phyloP scores from a whole-genome alignment of 495 filamentous ascomycete species.

The Amniculicola lignicola region DNA sequence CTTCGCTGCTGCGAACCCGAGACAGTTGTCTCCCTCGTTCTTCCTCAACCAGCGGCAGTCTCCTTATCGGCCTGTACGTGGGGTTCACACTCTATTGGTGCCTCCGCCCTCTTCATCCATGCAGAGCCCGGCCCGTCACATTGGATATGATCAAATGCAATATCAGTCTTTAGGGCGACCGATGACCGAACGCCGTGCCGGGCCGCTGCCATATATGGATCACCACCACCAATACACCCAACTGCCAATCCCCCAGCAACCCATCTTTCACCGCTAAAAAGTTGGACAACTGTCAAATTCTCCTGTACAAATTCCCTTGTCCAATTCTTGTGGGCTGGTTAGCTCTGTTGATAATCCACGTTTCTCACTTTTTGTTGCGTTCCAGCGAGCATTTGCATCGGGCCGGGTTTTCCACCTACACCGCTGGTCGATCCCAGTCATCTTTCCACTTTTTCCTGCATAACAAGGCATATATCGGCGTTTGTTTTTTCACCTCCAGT shows the following conservation, averaged over 20 bases:
- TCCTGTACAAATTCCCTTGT: not conserved
- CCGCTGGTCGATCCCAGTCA: not conserved
- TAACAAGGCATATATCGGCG: constrained; percentile 1
- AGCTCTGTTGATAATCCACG: not conserved
- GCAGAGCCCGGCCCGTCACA: constrained; percentile 61
- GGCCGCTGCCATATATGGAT: constrained; percentile 70
- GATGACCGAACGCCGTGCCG: constrained; percentile 70
- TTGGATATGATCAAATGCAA: constrained; percentile 82
- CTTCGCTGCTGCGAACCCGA: constrained; percentile 43
- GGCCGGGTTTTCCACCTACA: constrained; percentile 3
- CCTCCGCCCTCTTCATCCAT: constrained; percentile 80
- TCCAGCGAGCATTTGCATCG: constrained; percentile 35
- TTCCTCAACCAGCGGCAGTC: constrained; percentile 67
- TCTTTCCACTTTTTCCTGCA: not conserved
- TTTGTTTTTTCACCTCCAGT: constrained; percentile 7
- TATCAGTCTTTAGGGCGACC: constrained; percentile 84
- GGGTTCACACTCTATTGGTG: constrained; percentile 82
- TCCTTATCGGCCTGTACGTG: constrained; percentile 86
- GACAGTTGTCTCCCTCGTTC: constrained; percentile 60
- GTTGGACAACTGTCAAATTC: not conserved
- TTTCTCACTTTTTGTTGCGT: constrained; percentile 24
- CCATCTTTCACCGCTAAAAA: constrained; percentile 20
- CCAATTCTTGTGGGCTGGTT: not conserved
- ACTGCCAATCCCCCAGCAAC: constrained; percentile 27
- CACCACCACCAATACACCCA: constrained; percentile 22